Conservation (phyloP, 2,329 filamentous ascomycete genomes). For the Penicillium sp. region DNA sequence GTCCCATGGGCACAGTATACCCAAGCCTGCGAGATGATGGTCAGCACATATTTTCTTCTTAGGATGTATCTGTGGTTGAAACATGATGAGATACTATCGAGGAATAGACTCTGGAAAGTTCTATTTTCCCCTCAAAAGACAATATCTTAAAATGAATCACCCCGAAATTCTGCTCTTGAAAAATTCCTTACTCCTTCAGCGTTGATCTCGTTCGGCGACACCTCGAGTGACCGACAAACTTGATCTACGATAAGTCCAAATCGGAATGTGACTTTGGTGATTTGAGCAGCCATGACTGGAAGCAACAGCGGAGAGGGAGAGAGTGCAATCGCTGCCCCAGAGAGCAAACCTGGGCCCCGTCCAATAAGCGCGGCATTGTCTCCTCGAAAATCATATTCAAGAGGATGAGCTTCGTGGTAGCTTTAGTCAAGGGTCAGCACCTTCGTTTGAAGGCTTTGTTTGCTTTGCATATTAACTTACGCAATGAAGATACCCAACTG, state of each 20-base stretch:
- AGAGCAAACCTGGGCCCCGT: not conserved
- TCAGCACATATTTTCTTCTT: too few species aligned
- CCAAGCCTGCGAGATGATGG: too few species aligned
- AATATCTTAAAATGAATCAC: too few species aligned
- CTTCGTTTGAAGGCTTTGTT: not conserved
- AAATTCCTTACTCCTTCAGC: too few species aligned
- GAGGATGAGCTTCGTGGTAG: not conserved
- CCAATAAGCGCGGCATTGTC: not conserved
- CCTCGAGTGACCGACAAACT: not conserved
- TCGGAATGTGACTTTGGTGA: not conserved
- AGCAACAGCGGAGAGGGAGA: not conserved
- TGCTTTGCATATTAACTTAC: not conserved
- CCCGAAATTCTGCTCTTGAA: too few species aligned
- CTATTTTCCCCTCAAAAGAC: too few species aligned
- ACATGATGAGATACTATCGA: too few species aligned
- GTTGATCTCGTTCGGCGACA: not conserved
- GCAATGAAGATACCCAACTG: not conserved
- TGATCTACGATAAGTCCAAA: not conserved
- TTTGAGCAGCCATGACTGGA: not conserved
- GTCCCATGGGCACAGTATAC: not conserved
- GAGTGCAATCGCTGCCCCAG: not conserved
- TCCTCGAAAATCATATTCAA: not conserved
- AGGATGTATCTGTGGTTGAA: too few species aligned
- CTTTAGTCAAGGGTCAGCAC: not conserved
- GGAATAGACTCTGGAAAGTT: too few species aligned